Conservation (phyloP, 179 eudicot genomes). For the Heliamphora pulchella region DNA sequence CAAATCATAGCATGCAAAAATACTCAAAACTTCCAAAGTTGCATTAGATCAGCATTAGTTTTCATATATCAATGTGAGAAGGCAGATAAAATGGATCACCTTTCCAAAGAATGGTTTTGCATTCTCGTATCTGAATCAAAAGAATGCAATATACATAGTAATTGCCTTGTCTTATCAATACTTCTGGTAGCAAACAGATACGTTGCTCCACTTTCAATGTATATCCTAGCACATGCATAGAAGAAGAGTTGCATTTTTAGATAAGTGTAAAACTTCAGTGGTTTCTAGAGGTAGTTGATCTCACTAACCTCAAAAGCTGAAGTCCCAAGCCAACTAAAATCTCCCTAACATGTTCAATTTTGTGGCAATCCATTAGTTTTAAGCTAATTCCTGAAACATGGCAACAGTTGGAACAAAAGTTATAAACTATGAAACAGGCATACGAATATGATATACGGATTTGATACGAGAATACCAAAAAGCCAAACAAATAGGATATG, state of each 20-base stretch:
- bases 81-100: slow-evolving; percentile 29
- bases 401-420: neutral
- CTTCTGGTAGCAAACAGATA: slow-evolving; percentile 37
- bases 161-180: slow-evolving; percentile 34
- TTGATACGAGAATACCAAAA: no score
- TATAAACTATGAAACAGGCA: no score
- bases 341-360: slow-evolving; percentile 37
- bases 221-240: slow-evolving; percentile 26
- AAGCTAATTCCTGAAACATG: slow-evolving; percentile 28
- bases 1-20: slow-evolving; percentile 1
- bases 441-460: no score
- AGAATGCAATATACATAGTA: slow-evolving; percentile 33
- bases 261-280: neutral
- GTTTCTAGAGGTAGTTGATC: slow-evolving; percentile 8
- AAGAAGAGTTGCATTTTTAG: slow-evolving; percentile 7
- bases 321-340: slow-evolving; percentile 48
- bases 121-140: slow-evolving; percentile 24
- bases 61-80: neutral
- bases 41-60: neutral
- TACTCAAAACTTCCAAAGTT: slow-evolving; percentile 6
- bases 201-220: slow-evolving; percentile 26
- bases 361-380: slow-evolving; percentile 32
- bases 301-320: slow-evolving; percentile 42
- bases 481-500: no score
- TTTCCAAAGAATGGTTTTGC: slow-evolving; percentile 22